These are phyloP conservation scores for Acmispon strigosus DNA, from an alignment of 306 rosid species.

Conservation along the genomic window DNA sequence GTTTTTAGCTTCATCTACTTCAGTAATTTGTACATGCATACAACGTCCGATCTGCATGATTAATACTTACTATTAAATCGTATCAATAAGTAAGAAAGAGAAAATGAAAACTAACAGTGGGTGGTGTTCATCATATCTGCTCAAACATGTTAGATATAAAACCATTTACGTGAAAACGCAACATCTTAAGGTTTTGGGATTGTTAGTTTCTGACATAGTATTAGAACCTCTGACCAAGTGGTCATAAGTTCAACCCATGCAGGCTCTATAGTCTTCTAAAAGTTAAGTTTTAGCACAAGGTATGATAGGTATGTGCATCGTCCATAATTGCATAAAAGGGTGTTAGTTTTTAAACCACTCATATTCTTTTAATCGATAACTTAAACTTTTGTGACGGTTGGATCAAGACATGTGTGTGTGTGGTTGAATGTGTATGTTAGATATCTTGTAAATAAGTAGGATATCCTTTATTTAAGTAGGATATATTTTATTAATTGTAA, in stretches of 20 bases:
- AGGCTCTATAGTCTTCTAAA: background rate
- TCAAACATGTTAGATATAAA: background rate
- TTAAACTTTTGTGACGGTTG: background rate
- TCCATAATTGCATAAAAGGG: background rate
- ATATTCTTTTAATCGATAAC: background rate
- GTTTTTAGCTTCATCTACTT: constrained; percentile 70
- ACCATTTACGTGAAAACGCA: background rate
- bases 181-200: background rate
- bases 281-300: background rate
- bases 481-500: too few species aligned
- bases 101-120: background rate
- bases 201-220: background rate
- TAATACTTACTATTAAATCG: background rate
- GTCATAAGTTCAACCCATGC: background rate
- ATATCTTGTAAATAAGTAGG: too few species aligned
- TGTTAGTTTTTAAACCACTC: background rate
- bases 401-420: background rate
- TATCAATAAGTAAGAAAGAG: constrained; percentile 10
- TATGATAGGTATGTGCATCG: background rate
- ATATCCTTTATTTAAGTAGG: too few species aligned
- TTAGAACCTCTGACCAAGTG: background rate
- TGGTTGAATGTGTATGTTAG: background rate
- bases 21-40: constrained; percentile 59
- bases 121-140: background rate
- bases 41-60: constrained; percentile 65